These are phyloP conservation scores for Colletotrichum gigasporum DNA, from an alignment of 2,329 filamentous ascomycete species.

Conservation along the genomic window DNA sequence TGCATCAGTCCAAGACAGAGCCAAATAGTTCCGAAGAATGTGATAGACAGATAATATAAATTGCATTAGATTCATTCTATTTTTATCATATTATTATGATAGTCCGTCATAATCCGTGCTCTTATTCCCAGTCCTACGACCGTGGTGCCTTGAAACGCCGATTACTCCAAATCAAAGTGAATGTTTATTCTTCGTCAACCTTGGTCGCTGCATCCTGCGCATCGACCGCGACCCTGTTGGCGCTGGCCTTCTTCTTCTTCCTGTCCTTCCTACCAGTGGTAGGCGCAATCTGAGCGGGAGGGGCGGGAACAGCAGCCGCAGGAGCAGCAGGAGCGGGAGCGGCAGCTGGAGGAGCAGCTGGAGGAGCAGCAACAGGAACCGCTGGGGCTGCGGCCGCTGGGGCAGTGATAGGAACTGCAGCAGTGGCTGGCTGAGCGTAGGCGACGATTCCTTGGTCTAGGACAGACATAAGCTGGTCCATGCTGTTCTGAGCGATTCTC, in stretches of 20 bases:
- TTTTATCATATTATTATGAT: constrained; percentile 9
- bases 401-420: constrained; percentile 8
- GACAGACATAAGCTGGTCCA: constrained; percentile 34
- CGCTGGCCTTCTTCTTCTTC: constrained; percentile 17
- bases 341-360: not conserved
- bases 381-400: not conserved
- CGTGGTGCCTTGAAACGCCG: constrained; percentile 18
- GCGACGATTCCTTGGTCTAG: constrained; percentile 35
- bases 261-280: constrained; percentile 3
- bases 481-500: constrained; percentile 36
- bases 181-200: not conserved
- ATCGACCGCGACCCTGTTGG: not conserved
- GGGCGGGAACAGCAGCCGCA: not conserved
- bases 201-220: not conserved
- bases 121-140: not conserved
- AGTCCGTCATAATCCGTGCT: not conserved
- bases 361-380: not conserved
- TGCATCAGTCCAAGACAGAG: too few relatives aligned
- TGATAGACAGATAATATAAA: not conserved
- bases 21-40: not conserved
- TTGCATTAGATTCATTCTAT: constrained; percentile 6
- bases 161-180: constrained; percentile 2
- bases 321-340: not conserved
- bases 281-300: constrained; percentile 5
- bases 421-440: constrained; percentile 24